Evolutionary conservation across 139 green algal genomes (phyloP).

Genomic region (Edaphochlamys debaryana): DNA sequence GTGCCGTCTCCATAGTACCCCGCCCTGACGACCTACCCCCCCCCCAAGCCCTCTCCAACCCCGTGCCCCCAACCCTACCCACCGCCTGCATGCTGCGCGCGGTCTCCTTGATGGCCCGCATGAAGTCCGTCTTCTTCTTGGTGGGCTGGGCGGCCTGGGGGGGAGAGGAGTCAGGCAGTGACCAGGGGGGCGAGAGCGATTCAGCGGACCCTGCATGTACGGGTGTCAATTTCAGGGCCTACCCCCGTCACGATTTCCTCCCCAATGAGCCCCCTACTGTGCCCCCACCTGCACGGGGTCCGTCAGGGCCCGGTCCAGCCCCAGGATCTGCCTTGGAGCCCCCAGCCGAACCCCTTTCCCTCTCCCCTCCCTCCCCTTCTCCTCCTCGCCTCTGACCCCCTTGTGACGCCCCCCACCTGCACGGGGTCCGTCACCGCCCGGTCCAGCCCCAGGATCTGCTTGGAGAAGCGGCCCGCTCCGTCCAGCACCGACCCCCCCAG

Average conservation of each 20-base stretch:
- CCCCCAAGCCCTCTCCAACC: too few relatives aligned
- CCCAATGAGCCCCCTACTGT: too few relatives aligned
- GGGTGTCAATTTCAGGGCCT: too few relatives aligned
- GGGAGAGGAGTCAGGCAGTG: neutral
- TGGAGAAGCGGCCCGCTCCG: conserved; percentile 74
- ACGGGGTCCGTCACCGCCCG: conserved; percentile 65
- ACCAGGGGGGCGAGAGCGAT: neutral
- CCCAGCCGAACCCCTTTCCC: too few relatives aligned
- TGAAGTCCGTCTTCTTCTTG: conserved; percentile 47
- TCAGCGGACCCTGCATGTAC: too few relatives aligned
- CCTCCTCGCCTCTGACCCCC: neutral
- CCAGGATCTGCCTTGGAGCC: too few relatives aligned
- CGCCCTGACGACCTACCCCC: too few relatives aligned
- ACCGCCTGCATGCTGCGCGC: conserved; percentile 50
- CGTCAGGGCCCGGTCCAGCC: too few relatives aligned
- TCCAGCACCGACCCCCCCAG: conserved; percentile 68
- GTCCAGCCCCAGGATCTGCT: conserved; percentile 78
- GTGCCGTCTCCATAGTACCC: too few relatives aligned
- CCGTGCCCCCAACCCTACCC: neutral
- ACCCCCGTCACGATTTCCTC: too few relatives aligned
- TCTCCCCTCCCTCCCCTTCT: neutral
- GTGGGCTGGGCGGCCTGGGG: conserved; percentile 53
- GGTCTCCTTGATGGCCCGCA: conserved; percentile 64
- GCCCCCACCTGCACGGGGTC: too few relatives aligned
- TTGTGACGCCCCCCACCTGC: conserved; percentile 52